A percentile compares a stretch with the other conserved stretches of the same genome.
phyloP scores from a whole-genome alignment of 352 stramenopile genomes.

The Achlya hypogyna region DNA sequence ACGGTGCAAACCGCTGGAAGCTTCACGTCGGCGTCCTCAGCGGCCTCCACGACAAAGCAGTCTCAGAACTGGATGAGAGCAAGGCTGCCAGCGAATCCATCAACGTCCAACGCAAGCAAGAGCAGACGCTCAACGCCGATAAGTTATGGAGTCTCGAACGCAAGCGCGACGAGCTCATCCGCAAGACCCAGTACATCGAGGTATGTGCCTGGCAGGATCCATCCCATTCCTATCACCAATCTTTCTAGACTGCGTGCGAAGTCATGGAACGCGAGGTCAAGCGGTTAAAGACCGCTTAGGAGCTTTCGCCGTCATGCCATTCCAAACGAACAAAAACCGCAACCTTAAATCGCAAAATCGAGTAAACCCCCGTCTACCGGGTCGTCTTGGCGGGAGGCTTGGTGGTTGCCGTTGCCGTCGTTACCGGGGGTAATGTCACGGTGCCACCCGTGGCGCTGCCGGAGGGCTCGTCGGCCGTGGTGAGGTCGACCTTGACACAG shows the following conservation, averaged over 20 bases:
- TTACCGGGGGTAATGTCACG: background rate
- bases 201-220: background rate
- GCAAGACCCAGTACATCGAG: constrained; percentile 20
- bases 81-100: constrained; percentile 37
- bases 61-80: constrained; percentile 30
- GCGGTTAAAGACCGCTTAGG: constrained; percentile 15
- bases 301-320: background rate
- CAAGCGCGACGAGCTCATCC: constrained; percentile 50
- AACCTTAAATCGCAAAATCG: constrained; percentile 12
- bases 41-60: constrained; percentile 39
- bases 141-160: constrained; percentile 50
- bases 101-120: constrained; percentile 56
- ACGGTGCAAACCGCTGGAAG: constrained; percentile 60
- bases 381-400: background rate
- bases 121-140: constrained; percentile 49
- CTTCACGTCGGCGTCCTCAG: constrained; percentile 48
- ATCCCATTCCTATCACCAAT: background rate
- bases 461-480: constrained; percentile 28
- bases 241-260: constrained; percentile 27
- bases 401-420: background rate
- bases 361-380: constrained; percentile 3
- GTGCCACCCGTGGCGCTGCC: constrained; percentile 12
- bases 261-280: constrained; percentile 25
- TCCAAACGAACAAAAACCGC: background rate
- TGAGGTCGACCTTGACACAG: constrained; percentile 40